Evolutionary conservation across 306 rosid species (phyloP), one percentile per base, ranked within the genome.

Genomic region (Vachellia collinsii): DNA sequence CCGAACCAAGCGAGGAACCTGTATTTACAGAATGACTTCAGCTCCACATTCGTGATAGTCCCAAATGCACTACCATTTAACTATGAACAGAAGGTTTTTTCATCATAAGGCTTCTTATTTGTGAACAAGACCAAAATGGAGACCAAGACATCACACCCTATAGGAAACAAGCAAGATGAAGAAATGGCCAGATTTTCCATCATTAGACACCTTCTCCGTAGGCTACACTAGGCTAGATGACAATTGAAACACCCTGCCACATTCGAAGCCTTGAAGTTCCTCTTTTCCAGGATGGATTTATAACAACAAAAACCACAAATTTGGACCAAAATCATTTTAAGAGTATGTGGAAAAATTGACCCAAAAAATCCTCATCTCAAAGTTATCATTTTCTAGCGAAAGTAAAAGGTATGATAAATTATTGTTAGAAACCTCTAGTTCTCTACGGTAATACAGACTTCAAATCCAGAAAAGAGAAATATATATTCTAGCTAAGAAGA

Each of bases 1-100:
- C 84, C 97, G 93, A 78, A 90, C 97, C 97, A 95, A 90, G 77
- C 98, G 99, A 74, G 99, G 97, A 86, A 95, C 91, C 99, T 95
- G 90, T 64, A 85, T 17, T 74, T n/a, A 22, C 65, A 82, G 39
- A 62, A 85, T 47, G 56, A 36, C 68, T 20, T 83, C 70, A 88
- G 42, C 44, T 46, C 67, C 77, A 72, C 48, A 67, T 81, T 80
- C 39, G 73, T 22, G 38, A 29, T 59, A 82, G 67, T 74, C 29
- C 51, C 48, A n/a, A 19, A 73, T 4, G 56, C 48, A 34, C 63
- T 23, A 29, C 56, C 66, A 50, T 76, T 76, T 8, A 48, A 74
- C 38, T 62, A 78, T 19, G 7, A 64, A 74, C 11, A 41, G 0
- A 74, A 9, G 8, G 3, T 11, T 41, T 74, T 47, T 59, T 17